phyloP scores from a whole-genome alignment of 116 monocot genomes.

The Dioscorea cayenensis region DNA sequence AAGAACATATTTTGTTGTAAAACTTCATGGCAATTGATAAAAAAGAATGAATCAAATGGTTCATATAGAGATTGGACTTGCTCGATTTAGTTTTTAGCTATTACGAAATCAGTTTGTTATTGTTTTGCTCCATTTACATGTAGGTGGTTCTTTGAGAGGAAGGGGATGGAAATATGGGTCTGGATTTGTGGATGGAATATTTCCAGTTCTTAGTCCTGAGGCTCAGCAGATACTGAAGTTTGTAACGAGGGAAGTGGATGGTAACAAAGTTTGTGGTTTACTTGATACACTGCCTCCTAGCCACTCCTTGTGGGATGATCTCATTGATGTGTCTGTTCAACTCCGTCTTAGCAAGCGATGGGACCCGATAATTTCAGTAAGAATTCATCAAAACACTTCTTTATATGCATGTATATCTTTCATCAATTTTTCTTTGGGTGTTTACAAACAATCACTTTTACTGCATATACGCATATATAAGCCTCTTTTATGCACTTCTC shows the following conservation, averaged over 20 bases:
- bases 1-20: no score
- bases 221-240: constrained; percentile 63
- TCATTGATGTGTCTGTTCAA: constrained; percentile 67
- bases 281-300: constrained; percentile 55
- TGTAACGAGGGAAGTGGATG: constrained; percentile 42
- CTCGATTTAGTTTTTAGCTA: no score
- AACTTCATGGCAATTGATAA: no score
- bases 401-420: neutral
- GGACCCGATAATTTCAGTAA: constrained; percentile 67
- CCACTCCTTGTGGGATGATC: constrained; percentile 75
- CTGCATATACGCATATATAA: no score
- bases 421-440: no score
- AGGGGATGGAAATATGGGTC: constrained; percentile 89
- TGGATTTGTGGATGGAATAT: constrained; percentile 86
- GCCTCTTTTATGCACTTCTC: neutral
- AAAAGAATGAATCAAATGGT: no score
- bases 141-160: constrained; percentile 73
- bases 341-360: constrained; percentile 71
- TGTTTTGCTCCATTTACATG: neutral
- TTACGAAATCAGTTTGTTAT: neutral
- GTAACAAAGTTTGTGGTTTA: constrained; percentile 40
- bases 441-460: no score
- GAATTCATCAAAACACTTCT: neutral
- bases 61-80: no score
- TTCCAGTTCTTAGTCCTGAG: constrained; percentile 79